Percentiles rank a stretch among this genome's conserved stretches.
phyloP scores from a whole-genome alignment of 139 green algal species.

The Tetradesmus lagerheimii region DNA sequence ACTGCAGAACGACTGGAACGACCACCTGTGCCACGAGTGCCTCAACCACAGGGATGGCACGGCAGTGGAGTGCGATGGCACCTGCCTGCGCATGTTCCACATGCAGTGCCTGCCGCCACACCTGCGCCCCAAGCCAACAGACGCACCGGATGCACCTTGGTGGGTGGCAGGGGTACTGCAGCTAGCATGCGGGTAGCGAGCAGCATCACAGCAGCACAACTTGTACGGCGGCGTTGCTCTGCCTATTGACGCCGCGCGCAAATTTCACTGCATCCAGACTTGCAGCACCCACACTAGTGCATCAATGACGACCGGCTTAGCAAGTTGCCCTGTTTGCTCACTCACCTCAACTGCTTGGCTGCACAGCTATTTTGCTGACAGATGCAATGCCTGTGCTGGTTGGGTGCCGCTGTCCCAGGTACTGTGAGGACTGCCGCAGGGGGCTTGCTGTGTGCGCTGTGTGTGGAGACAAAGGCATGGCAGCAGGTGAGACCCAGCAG shows the following conservation, averaged over 20 bases:
- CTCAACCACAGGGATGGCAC: conserved; percentile 21
- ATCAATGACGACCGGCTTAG: no score
- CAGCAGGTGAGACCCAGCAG: conserved; percentile 21
- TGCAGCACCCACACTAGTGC: no score
- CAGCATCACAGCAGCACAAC: neutral
- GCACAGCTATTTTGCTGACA: neutral
- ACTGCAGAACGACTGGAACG: conserved; percentile 40
- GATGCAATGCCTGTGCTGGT: neutral
- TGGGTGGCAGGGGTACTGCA: neutral
- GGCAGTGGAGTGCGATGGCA: conserved; percentile 43
- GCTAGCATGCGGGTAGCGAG: no score
- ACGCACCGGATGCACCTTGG: conserved; percentile 39
- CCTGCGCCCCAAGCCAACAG: neutral
- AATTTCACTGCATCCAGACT: no score
- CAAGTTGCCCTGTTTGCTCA: neutral
- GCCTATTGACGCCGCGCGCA: neutral
- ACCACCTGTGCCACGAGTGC: conserved; percentile 38
- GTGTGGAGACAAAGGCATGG: conserved; percentile 19
- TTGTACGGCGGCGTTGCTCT: neutral
- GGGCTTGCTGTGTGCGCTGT: conserved; percentile 11
- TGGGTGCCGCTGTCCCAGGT: neutral
- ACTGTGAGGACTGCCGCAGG: conserved; percentile 28
- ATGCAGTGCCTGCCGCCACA: conserved; percentile 23
- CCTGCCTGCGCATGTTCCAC: conserved; percentile 41
- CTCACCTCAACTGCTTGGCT: neutral